These are phyloP conservation scores for Pisolithus microcarpus DNA, from an alignment of 768 basidiomycete species.

Conservation along the genomic window DNA sequence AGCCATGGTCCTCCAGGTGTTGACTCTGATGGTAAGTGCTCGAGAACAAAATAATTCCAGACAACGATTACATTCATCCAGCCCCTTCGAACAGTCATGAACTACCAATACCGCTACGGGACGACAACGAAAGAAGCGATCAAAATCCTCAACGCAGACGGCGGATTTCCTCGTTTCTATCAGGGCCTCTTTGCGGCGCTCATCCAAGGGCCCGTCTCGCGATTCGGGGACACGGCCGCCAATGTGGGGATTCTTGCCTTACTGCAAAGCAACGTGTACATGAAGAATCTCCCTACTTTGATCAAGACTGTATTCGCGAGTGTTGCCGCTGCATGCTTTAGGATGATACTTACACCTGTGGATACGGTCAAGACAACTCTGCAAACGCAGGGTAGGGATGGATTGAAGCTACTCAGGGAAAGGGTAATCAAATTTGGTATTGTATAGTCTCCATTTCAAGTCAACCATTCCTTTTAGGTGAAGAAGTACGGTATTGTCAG, in stretches of 20 bases:
- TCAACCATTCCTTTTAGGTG: constrained; percentile 37
- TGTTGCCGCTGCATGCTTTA: constrained; percentile 71
- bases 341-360: constrained; percentile 88
- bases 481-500: constrained; percentile 68
- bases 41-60: neutral
- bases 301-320: constrained; percentile 78
- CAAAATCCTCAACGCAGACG: constrained; percentile 64
- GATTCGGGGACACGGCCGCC: constrained; percentile 94
- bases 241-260: constrained; percentile 89
- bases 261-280: constrained; percentile 66
- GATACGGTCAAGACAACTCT: constrained; percentile 95
- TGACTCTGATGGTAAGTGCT: constrained; percentile 63
- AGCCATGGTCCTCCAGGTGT: constrained; percentile 94
- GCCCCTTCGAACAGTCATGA: constrained; percentile 97
- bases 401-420: constrained; percentile 54
- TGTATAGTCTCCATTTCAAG: neutral
- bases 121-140: constrained; percentile 61
- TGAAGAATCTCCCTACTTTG: constrained; percentile 52
- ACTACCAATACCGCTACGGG: constrained; percentile 92
- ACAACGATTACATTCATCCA: constrained; percentile 17
- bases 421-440: constrained; percentile 38
- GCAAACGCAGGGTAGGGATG: constrained; percentile 80
- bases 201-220: constrained; percentile 73
- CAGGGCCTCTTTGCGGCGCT: constrained; percentile 82
- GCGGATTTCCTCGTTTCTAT: constrained; percentile 81